Conservation (phyloP, 306 rosid species). For the Ormosia semicastrata region DNA sequence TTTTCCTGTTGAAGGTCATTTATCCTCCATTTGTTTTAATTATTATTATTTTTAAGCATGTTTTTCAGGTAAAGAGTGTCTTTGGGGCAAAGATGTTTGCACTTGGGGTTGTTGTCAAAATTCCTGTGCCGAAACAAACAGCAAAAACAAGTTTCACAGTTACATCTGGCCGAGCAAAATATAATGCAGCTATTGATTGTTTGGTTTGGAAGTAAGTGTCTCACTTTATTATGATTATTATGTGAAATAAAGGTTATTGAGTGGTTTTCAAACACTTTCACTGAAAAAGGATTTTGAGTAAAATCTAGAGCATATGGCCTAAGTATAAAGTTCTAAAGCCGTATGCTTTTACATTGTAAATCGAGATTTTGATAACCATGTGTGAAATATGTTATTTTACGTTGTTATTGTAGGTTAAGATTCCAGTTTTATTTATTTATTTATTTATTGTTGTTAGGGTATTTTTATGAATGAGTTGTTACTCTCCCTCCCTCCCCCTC, state of each 20-base stretch:
- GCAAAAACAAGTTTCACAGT: slow-evolving; percentile 89
- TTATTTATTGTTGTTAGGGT: not conserved
- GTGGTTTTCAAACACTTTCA: not conserved
- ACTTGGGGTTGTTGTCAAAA: slow-evolving; percentile 86
- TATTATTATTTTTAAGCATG: slow-evolving; percentile 6
- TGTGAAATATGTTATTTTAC: not conserved
- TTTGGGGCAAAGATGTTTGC: slow-evolving; percentile 95
- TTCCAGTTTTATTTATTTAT: not conserved
- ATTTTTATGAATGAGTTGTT: not conserved
- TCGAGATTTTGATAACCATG: not conserved
- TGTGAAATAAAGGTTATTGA: not conserved
- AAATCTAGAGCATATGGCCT: not conserved
- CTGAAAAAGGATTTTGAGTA: not conserved
- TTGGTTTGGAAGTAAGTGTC: slow-evolving; percentile 89
- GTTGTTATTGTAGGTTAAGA: not conserved
- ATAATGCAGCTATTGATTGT: slow-evolving; percentile 88
- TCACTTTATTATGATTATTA: not conserved
- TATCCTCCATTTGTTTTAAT: not conserved
- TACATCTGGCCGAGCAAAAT: slow-evolving; percentile 90
- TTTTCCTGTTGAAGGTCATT: not conserved
- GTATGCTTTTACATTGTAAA: not conserved
- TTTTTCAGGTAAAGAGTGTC: slow-evolving; percentile 84
- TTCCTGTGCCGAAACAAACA: slow-evolving; percentile 93
- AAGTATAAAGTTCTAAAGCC: not conserved
- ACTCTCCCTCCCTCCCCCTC: not conserved